Base-by-base conservation (phyloP, 495 filamentous ascomycete genomes). In the Penicillium subrubescens region DNA sequence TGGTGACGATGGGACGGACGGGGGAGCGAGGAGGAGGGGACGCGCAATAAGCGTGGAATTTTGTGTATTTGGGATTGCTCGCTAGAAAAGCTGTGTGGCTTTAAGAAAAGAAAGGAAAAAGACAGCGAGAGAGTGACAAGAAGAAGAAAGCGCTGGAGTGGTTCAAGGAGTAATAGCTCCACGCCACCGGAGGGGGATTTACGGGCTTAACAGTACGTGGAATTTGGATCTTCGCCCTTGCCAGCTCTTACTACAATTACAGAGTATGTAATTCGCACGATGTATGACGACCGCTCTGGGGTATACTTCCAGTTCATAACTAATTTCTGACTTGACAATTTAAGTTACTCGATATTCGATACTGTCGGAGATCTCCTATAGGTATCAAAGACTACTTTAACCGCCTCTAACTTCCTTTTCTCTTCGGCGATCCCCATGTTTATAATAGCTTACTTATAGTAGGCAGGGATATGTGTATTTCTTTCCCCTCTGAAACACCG, bases 391-490 rank as follows among this genome's bases (percentile, higher is more conserved):
- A 23, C 29, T 17, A 52, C 14, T 17, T 52, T 58, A 58, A 65
- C 63, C 58, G 53, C 63, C 51, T 52, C 37, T 54, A n/a, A 50
- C 35, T 33, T 54, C n/a, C 21, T 3, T 23, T 53, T 44, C 43
- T 44, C 43, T 8, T 44, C 41, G 17, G 2, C 41, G 5, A 44
- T 52, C 15, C 50, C 17, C 19, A 19, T 33, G 19, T 27, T 27
- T 1, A 27, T 27, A 27, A 4, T 4, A 27, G 25, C 25, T 27
- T 27, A 27, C 25, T 3, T 37, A 3, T 10, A 12, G 14, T 17
- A 41, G 37, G 12, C 37, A 17, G 37, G 37, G 37, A 17, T 27
- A 41, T 33, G 25, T 27, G 25, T 27, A 27, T 27, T 27, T 27
- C 37, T 34, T 60, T 44, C 50, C 50, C 23, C 50, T 52, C 50